Evolutionary conservation across 2,329 filamentous ascomycete species (phyloP).

Genomic region (Penicillium sp.): DNA sequence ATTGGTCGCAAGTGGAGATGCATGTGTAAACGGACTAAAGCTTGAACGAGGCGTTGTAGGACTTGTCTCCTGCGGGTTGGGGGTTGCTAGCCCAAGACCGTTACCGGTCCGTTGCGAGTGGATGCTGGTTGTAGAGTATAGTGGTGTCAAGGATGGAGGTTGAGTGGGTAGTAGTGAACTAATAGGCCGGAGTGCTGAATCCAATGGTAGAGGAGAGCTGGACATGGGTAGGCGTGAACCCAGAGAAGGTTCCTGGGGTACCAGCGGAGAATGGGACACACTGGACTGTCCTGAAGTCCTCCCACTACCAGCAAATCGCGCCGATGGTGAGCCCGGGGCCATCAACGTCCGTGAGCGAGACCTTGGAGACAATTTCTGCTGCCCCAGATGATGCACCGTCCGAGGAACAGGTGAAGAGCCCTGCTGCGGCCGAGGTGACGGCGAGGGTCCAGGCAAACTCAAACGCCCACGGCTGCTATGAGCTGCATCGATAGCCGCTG

Average conservation of each 20-base stretch:
- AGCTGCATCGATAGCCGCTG: slow-evolving; percentile 8
- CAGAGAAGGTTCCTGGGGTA: slow-evolving; percentile 28
- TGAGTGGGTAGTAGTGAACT: slow-evolving; percentile 16
- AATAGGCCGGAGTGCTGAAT: slow-evolving; percentile 22
- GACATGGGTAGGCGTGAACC: slow-evolving; percentile 25
- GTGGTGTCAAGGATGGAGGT: slow-evolving; percentile 17
- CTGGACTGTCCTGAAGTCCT: slow-evolving; percentile 30
- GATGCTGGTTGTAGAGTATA: slow-evolving; percentile 33
- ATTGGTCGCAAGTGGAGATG: slow-evolving; percentile 26
- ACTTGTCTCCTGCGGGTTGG: slow-evolving; percentile 34
- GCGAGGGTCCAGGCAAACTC: slow-evolving; percentile 18
- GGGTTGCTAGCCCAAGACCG: slow-evolving; percentile 27
- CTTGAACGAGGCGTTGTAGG: slow-evolving; percentile 33
- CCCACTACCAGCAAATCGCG: slow-evolving; percentile 29
- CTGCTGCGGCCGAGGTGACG: slow-evolving; percentile 25
- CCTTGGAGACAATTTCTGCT: slow-evolving; percentile 32
- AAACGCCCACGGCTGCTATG: slow-evolving; percentile 22
- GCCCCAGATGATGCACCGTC: slow-evolving; percentile 23
- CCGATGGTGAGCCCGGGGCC: slow-evolving; percentile 36
- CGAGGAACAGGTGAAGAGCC: slow-evolving; percentile 29
- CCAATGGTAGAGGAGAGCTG: slow-evolving; percentile 25
- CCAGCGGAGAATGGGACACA: slow-evolving; percentile 34
- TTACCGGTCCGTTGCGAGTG: slow-evolving; percentile 31
- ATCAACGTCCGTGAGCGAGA: slow-evolving; percentile 29
- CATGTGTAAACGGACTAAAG: slow-evolving; percentile 29